Evolutionary conservation across 805 yeast genomes (phyloP).

Genomic region (Candida golubevii): DNA sequence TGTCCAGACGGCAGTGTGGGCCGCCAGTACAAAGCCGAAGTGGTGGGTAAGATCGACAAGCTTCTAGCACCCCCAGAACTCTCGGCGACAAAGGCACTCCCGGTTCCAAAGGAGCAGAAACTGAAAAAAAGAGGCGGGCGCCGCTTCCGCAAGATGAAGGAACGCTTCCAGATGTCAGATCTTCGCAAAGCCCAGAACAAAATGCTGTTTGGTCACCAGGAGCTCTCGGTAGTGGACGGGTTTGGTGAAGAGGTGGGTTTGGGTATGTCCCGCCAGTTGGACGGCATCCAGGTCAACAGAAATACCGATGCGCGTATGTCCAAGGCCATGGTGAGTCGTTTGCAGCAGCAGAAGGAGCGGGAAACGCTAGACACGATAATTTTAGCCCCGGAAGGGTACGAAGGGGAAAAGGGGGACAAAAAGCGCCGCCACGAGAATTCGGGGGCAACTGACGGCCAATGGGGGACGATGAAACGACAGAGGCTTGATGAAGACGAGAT

Average conservation of each 20-base stretch:
- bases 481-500: not conserved
- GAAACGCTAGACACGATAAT: constrained; percentile 14
- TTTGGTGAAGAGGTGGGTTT: constrained; percentile 81
- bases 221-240: constrained; percentile 54
- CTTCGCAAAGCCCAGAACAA: constrained; percentile 78
- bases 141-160: constrained; percentile 72
- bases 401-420: not conserved
- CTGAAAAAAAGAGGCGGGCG: constrained; percentile 87
- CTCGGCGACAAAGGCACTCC: constrained; percentile 56
- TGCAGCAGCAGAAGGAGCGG: constrained; percentile 23
- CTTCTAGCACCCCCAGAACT: constrained; percentile 73
- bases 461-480: constrained; percentile 1
- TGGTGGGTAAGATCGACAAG: constrained; percentile 62
- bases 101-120: constrained; percentile 68
- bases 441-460: constrained; percentile 1
- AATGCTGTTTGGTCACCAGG: constrained; percentile 76
- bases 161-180: constrained; percentile 77
- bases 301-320: constrained; percentile 57
- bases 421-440: constrained; percentile 1
- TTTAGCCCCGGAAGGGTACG: constrained; percentile 3
- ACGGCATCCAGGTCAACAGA: constrained; percentile 32
- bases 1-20: constrained; percentile 53
- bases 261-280: constrained; percentile 57
- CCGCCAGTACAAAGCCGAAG: constrained; percentile 51
- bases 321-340: constrained; percentile 53